Evolutionary conservation across 108 stramenopile genomes (phyloP), one percentile per base, ranked within the genome.

Genomic region (Pseudonitzschia pungens): DNA sequence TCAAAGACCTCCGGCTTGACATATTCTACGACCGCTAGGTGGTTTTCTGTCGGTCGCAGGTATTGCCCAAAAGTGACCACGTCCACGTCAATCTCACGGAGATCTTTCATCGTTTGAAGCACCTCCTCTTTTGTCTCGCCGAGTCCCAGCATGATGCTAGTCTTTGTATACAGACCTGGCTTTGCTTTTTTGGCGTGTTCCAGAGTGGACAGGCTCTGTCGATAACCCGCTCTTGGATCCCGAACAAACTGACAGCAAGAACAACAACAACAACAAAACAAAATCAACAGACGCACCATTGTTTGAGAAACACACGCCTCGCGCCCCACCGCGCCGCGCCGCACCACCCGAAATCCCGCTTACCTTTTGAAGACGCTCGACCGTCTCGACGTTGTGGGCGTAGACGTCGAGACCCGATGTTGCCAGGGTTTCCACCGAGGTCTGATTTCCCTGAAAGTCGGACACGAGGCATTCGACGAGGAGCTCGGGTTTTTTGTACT

Each of bases 371-470:
- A 98, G 75, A 33, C 97, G 71, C 73, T 96, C 93, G 10, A 99
- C 99, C 11, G 99, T 99, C 77, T 99, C 99, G 18, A 99, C 82
- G 77, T 99, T 99, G 89, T 99, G 99, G 12, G 99, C 99, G 74
- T 97, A 99, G 10, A 99, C 99, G 80, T 99, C 98, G 71, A 99
- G 77, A 12, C 99, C 99, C 21, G 92, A 96, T 21, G 58, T 92
- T 10, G 98, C 97, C 32, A 99, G 83, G 7, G 76, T 82, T 68
- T 84, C 86, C 5, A 97, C 91, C 26, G 89, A 84, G 20, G 63
- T 54, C 18, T 75, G 41, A 67, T 94, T 84, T 10, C 99, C 99
- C 48, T 83, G 87, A 83, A 99, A 99, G 69, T 99, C 99, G 20
- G 97, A 94, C 43, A 97, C 96, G 41, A 99, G 81, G 71, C 95